These are phyloP conservation scores for Lachnellula occidentalis DNA, from an alignment of 2,329 filamentous ascomycete genomes.

Conservation along the genomic window DNA sequence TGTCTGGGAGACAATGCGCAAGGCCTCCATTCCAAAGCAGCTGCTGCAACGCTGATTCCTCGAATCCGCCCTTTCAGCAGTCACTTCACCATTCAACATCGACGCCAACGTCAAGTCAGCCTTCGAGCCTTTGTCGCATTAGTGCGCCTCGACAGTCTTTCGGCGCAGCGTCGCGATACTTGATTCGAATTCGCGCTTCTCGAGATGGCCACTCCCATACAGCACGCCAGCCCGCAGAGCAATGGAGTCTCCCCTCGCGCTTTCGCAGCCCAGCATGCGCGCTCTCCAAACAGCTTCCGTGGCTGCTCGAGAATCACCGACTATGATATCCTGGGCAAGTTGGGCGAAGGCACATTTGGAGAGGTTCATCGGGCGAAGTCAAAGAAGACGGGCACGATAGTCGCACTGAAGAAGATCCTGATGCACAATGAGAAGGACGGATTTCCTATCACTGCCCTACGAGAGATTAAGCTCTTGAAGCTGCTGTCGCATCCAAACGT, in stretches of 20 bases:
- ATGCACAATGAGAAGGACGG: slow-evolving; percentile 99
- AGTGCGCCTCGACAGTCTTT: neutral
- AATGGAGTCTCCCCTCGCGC: slow-evolving; percentile 44
- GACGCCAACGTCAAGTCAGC: neutral
- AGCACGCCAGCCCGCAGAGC: slow-evolving; percentile 17
- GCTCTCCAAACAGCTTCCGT: slow-evolving; percentile 58
- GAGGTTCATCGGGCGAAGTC: slow-evolving; percentile 89
- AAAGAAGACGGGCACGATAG: slow-evolving; percentile 65
- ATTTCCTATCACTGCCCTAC: slow-evolving; percentile 96
- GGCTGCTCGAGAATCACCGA: slow-evolving; percentile 81
- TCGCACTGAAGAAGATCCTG: slow-evolving; percentile 96
- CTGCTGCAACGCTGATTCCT: neutral
- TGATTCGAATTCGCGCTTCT: neutral
- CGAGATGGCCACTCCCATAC: slow-evolving; percentile 20
- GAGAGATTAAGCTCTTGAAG: slow-evolving; percentile 96
- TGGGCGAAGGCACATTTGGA: slow-evolving; percentile 96
- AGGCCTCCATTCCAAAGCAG: neutral
- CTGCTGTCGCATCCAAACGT: slow-evolving; percentile 89
- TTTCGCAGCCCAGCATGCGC: slow-evolving; percentile 47
- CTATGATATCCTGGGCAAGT: slow-evolving; percentile 74
- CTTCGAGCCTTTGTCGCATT: neutral
- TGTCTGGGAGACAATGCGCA: neutral
- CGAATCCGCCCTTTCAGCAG: neutral
- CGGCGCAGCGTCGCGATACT: neutral
- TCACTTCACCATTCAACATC: neutral